Base-by-base conservation (phyloP, 192 early-diverging fungal genomes). In the Umbelopsis sp. region DNA sequence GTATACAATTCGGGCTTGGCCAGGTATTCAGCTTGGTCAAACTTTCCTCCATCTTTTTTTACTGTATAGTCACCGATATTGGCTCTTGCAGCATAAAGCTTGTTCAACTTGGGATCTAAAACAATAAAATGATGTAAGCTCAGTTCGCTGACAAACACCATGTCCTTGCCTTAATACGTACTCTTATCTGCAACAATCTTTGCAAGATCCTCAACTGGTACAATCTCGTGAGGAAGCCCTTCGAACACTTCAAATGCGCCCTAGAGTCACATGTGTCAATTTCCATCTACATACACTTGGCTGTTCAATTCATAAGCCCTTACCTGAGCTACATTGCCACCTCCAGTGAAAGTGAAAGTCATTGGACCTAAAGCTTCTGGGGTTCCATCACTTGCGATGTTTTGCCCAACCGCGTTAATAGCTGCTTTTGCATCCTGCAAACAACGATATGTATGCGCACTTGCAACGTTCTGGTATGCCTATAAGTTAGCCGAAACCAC, bases 221-320 rank as follows among this genome's bases (percentile, higher is more conserved):
- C 87, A 84, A 93, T 93, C 64, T 97, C 93, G 74, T 96, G 93
- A 0, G 97, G 96, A 50, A 99, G 81, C 51, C 89, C 83, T 79
- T 95, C 88, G 78, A 99, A 97, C 37, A 99, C 89, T 13, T 93
- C 89, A 74, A 93, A 84, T 0, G 95, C 96, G 21, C 97, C 97
- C 80, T 91, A 58, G 4, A 48, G 11, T 22, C 65, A 23, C 45
- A 52, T 58, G 35, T 3, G 37, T 51, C 12, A 53, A 16, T 41
- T n/a, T 47, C 30, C 48, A 37, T 46, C 3, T 35, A 23, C 68
- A 65, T n/a, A 52, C 9, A 37, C 49, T 25, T 20, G 45, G 21
- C 58, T 22, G 13, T 18, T 25, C 41, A 3, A 48, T 41, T 33
- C 5, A 1, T 8, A 64, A 45, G 2, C 61, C 72, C 0, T 41